Evolutionary conservation across 345 rosid genomes (phyloP).

Genomic region (Camelina hispida): DNA sequence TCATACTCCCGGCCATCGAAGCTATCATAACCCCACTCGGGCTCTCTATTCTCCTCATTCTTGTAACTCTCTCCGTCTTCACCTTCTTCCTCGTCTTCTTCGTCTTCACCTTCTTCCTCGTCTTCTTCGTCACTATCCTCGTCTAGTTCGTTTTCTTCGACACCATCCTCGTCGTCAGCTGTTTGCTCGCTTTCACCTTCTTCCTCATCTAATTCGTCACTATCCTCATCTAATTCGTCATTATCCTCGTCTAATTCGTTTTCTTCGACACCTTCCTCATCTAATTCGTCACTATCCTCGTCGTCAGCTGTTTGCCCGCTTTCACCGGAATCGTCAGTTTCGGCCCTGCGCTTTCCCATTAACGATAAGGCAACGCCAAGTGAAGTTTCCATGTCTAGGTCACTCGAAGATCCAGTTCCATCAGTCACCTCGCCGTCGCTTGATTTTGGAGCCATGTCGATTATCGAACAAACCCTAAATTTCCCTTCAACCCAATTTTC

Average conservation of each 20-base stretch:
- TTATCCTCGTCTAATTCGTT: too few species aligned
- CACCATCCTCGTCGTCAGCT: background rate
- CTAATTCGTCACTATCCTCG: background rate
- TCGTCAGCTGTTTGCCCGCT: background rate
- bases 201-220: too few species aligned
- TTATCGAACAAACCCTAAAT: background rate
- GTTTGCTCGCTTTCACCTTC: background rate
- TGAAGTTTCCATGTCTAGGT: background rate
- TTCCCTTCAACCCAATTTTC: background rate
- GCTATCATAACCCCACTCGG: too few species aligned
- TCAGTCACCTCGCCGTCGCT: background rate
- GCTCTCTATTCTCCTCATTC: too few species aligned
- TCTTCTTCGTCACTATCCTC: too few species aligned
- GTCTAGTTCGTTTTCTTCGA: too few species aligned
- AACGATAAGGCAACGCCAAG: background rate
- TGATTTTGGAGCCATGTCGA: conserved; percentile 13
- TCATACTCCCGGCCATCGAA: too few species aligned
- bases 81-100: too few species aligned
- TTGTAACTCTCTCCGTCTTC: too few species aligned
- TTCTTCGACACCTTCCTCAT: too few species aligned
- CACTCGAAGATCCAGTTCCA: background rate
- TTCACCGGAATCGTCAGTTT: background rate
- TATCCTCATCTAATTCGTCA: too few species aligned
- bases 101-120: too few species aligned
- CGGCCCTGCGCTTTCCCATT: background rate